Evolutionary conservation across 164 flowering plant species (phyloP), one percentile per base, ranked within the genome.

Genomic region (Saururus chinensis): DNA sequence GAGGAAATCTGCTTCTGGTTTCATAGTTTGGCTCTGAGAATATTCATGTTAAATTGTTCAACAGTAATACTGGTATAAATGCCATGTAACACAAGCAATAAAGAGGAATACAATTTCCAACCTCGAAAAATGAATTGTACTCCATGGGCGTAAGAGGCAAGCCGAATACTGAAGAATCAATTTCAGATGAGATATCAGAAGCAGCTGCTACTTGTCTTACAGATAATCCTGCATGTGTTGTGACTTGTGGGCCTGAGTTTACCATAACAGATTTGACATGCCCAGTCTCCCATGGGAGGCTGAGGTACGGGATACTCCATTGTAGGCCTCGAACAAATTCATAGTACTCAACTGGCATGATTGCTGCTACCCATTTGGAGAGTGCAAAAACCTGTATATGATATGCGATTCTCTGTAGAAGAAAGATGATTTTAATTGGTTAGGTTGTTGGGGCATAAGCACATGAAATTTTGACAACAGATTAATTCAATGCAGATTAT

Each of bases 351-450:
- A 88, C 74, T 6, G 98, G 98, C 66, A 84, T 57, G 9, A 75
- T 74, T 49, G 85, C 87, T 42, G 82, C 74, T 70, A 93, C 73
- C 96, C 96, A 89, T 79, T 85, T 77, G 24, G 96, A 88, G n/a
- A 89, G 69, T 53, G 98, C 96, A 75, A 88, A 93, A 13, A 89
- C 75, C 76, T 93, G 98, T 73, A 93, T 77, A 76, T 93, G 85
- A 74, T 86, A 76, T 35, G 82, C 84, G 55, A 71, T 81, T 83
- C 97, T 86, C 98, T 93, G 84, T 26, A 63, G 19, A 58, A 48
- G 60, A 45, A 17, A 45, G 14, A 45, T 12, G 7, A 30, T 45
- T 45, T 12, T 2, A 45, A 3, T 17, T 45, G 17, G 17, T 45
- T 45, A 45, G 49, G 17, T 45, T 12, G 49, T 45, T 45, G 49